phyloP scores from a whole-genome alignment of 768 basidiomycete species.

The Rhizopogon rudus region DNA sequence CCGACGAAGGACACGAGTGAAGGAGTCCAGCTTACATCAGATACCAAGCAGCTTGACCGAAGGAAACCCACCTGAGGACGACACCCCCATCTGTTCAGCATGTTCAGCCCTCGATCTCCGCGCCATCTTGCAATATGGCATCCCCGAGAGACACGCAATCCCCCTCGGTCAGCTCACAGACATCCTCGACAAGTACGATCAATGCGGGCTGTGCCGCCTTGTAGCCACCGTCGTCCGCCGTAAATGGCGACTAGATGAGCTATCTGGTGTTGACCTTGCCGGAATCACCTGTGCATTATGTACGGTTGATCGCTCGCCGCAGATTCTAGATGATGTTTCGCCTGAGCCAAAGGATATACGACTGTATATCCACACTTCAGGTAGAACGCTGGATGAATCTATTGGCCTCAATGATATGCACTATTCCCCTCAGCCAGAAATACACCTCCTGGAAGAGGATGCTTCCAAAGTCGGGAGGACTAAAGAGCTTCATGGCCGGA shows the following conservation, averaged over 20 bases:
- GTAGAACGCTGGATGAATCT: not conserved
- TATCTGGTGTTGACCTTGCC: not conserved
- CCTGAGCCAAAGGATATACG: not conserved
- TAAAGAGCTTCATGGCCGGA: conserved; percentile 1
- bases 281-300: not conserved
- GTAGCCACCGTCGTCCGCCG: not conserved
- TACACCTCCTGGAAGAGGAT: not conserved
- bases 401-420: not conserved
- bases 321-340: no score
- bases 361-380: not conserved
- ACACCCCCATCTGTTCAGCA: not conserved
- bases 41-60: no score
- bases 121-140: not conserved
- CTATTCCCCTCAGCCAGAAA: not conserved
- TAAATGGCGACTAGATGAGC: not conserved
- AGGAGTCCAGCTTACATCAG: no score
- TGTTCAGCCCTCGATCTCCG: not conserved
- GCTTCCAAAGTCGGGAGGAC: not conserved
- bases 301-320: no score
- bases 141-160: not conserved
- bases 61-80: no score
- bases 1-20: no score
- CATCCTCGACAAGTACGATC: not conserved
- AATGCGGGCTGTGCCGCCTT: not conserved
- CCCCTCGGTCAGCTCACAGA: not conserved